Evolutionary conservation across 2,329 filamentous ascomycete genomes (phyloP), one percentile per base, ranked within the genome.

Genomic region (Mariannaea elegans): DNA sequence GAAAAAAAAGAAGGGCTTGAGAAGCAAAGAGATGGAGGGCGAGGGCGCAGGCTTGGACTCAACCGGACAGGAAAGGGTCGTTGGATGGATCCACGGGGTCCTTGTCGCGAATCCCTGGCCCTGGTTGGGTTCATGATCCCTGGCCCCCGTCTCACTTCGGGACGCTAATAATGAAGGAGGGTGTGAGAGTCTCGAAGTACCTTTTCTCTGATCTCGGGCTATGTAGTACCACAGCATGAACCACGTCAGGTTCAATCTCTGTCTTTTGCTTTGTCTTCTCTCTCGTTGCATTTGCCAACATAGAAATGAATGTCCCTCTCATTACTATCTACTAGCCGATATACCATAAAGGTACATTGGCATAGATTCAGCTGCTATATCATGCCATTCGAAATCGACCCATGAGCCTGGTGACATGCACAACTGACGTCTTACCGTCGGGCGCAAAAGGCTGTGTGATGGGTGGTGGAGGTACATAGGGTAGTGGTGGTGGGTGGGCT

Each of bases 31-130:
- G 21, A 24, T n/a, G 31, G 27, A 38, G 29, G 34, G 38, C 21
- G 21, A 42, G 55, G 16, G 49, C 36, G 39, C 53, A 49, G 36
- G 45, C 42, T 47, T 56, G 53, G 51, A 48, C 56, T 36, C 32
- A 36, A 36, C 32, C 13, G 14, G 32, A 36, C 32, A 45, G 44
- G 56, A 36, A 36, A 54, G 52, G 47, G 51, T 36, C 45, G 42
- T 48, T 48, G 58, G 48, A 57, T 61, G 58, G 58, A 57, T 61
- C 53, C 58, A 61, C 58, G 58, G 53, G 53, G 58, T 61, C 58
- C 58, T 53, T 31, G 58, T 53, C 23, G 58, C 41, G 48, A 61
- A 61, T 57, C 53, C 58, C 56, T 61, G 52, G 48, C 31, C 53
- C 58, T 48, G 44, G 58, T 49, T 39, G 42, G 53, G 49, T 19